Conservation (phyloP, 2,329 filamentous ascomycete genomes). For the Massarina eburnea region DNA sequence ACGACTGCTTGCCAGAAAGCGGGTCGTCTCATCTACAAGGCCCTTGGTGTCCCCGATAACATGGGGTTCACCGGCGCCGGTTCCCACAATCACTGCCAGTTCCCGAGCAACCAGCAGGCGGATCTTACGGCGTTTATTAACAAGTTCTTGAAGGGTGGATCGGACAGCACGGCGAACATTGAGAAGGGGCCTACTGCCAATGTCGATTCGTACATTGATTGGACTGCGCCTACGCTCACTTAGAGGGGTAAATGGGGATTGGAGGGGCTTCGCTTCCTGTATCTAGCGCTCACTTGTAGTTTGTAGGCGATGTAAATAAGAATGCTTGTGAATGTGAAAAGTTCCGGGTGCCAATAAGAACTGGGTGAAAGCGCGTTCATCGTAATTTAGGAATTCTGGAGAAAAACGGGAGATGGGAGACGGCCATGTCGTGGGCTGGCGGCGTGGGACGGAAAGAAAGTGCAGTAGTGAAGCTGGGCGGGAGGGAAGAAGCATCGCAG, state of each 20-base stretch:
- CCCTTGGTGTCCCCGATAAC: slow-evolving; percentile 54
- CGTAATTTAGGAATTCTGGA: too few relatives aligned
- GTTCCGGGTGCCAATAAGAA: too few relatives aligned
- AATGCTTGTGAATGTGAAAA: slow-evolving; percentile 2
- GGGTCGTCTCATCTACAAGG: slow-evolving; percentile 57
- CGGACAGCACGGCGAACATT: slow-evolving; percentile 32
- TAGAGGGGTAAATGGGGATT: slow-evolving; percentile 15
- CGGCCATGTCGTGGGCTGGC: neutral
- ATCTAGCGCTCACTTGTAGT: slow-evolving; percentile 18
- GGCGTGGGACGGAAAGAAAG: neutral
- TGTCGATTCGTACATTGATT: slow-evolving; percentile 39
- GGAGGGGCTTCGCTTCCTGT: slow-evolving; percentile 7
- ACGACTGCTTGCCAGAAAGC: slow-evolving; percentile 62
- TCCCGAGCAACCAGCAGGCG: slow-evolving; percentile 55
- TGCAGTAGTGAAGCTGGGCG: neutral
- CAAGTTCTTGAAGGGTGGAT: slow-evolving; percentile 49
- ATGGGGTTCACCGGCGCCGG: slow-evolving; percentile 62
- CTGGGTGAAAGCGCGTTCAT: too few relatives aligned
- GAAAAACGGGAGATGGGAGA: too few relatives aligned
- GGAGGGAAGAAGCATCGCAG: neutral
- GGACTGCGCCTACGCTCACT: slow-evolving; percentile 37
- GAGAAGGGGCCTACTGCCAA: slow-evolving; percentile 38
- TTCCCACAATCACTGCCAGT: slow-evolving; percentile 58
- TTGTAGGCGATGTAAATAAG: slow-evolving; percentile 13
- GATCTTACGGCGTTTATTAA: slow-evolving; percentile 59